Evolutionary conservation across 169 alveolate species (phyloP).

Genomic region (Plasmodium gonderi): DNA sequence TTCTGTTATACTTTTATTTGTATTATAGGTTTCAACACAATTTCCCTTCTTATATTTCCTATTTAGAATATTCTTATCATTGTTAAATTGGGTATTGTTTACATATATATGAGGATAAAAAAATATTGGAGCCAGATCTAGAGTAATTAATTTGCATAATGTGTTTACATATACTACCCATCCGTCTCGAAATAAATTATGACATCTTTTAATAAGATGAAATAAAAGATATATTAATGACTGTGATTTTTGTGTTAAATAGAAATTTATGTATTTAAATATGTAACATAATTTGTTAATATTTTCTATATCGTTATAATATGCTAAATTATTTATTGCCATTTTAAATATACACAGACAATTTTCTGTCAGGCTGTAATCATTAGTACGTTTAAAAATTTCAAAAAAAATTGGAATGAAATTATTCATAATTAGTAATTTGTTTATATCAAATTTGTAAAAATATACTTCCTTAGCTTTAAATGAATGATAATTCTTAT

Average conservation of each 20-base stretch:
- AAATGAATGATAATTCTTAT: conserved; percentile 52
- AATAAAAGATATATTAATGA: conserved; percentile 57
- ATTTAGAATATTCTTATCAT: conserved; percentile 32
- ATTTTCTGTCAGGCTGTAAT: conserved; percentile 52
- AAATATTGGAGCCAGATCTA: conserved; percentile 59
- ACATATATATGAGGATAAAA: conserved; percentile 63
- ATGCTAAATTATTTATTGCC: conserved; percentile 56
- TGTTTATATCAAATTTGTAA: conserved; percentile 52
- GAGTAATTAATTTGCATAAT: conserved; percentile 41
- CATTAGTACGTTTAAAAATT: conserved; percentile 50
- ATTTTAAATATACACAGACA: conserved; percentile 57
- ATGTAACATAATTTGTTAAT: conserved; percentile 53
- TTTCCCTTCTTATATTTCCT: conserved; percentile 51
- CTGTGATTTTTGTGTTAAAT: conserved; percentile 70
- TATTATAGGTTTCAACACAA: conserved; percentile 46
- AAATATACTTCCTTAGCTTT: conserved; percentile 27
- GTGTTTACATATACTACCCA: conserved; percentile 57
- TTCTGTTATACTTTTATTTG: conserved; percentile 64
- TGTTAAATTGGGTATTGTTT: conserved; percentile 49
- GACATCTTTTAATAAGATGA: conserved; percentile 60
- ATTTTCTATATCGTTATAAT: conserved; percentile 51
- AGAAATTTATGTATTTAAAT: conserved; percentile 61
- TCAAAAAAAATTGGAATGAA: conserved; percentile 60
- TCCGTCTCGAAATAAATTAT: conserved; percentile 62
- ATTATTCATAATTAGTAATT: conserved; percentile 56